phyloP scores from a whole-genome alignment of 306 rosid genomes.

The Casuarina glauca region DNA sequence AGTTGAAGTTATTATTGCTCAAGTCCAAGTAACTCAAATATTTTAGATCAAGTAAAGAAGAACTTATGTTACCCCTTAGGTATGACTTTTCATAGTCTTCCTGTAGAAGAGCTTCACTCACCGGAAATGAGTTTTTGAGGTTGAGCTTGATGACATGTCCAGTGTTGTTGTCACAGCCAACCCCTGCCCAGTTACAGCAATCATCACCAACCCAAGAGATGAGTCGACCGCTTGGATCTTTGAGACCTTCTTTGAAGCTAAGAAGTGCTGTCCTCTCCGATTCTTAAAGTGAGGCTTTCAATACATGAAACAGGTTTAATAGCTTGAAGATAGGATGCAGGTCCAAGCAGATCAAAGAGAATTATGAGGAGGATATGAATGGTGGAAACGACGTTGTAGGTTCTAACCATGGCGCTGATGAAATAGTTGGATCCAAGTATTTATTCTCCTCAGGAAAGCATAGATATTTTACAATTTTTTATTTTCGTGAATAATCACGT shows the following conservation, averaged over 20 bases:
- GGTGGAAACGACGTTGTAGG: too few species aligned
- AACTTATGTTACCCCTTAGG: too few species aligned
- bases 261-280: background rate
- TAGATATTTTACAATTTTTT: too few species aligned
- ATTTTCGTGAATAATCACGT: too few species aligned
- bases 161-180: slow-evolving; percentile 23
- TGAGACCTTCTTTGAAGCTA: slow-evolving; percentile 17
- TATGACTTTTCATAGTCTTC: too few species aligned
- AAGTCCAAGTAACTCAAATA: background rate
- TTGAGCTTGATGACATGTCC: slow-evolving; percentile 25
- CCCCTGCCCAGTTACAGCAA: slow-evolving; percentile 30
- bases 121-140: background rate
- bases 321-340: background rate
- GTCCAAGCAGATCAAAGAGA: background rate
- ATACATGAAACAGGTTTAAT: too few species aligned
- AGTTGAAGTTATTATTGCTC: background rate
- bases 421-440: too few species aligned
- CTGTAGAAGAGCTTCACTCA: too few species aligned
- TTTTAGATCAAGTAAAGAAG: background rate
- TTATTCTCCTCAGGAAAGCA: too few species aligned
- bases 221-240: background rate
- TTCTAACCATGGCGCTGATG: too few species aligned
- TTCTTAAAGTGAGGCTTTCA: background rate
- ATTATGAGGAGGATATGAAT: too few species aligned
- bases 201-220: background rate